Conservation (phyloP, 169 alveolate genomes). For the Cryptosporidium meleagridis region DNA sequence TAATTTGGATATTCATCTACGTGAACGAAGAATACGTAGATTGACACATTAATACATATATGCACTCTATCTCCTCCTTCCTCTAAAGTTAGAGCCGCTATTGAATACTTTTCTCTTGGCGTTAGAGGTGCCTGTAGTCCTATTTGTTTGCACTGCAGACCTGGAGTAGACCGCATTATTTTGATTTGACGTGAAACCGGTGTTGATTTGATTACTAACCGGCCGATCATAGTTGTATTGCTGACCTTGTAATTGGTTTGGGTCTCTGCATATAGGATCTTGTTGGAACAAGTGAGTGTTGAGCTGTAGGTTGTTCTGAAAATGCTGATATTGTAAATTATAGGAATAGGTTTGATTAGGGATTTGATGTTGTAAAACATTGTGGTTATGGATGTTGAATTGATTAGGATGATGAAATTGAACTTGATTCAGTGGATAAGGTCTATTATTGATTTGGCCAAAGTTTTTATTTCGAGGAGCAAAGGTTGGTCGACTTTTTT, state of each 20-base stretch:
- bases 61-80: background rate
- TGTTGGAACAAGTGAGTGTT: background rate
- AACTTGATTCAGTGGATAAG: background rate
- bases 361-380: background rate
- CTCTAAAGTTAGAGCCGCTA: background rate
- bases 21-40: background rate
- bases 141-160: background rate
- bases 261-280: background rate
- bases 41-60: background rate
- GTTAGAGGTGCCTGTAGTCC: background rate
- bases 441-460: background rate
- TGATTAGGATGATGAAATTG: conserved; percentile 1
- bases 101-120: background rate
- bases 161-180: background rate
- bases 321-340: background rate
- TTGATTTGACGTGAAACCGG: background rate
- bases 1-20: background rate
- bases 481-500: background rate
- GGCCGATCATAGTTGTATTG: background rate
- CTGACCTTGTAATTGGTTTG: background rate
- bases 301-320: background rate
- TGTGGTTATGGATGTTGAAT: background rate
- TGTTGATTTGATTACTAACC: background rate
- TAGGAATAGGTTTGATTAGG: background rate
- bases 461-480: background rate